Base-by-base conservation (phyloP, 1,284 basidiomycete genomes). In the Apiotrichum veenhuisii region DNA sequence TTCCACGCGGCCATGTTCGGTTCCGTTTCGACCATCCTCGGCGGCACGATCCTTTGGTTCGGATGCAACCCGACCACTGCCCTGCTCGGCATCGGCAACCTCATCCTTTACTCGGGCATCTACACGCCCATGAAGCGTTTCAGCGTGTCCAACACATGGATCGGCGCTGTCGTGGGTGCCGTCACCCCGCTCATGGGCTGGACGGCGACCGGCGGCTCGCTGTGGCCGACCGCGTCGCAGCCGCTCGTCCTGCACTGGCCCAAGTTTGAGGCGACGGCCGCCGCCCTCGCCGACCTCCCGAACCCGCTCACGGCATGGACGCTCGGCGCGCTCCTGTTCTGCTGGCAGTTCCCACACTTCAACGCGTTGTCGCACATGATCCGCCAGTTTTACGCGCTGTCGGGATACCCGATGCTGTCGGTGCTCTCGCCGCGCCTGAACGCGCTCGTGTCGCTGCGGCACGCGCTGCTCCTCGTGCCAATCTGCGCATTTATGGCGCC, bases 341-440 rank as follows among this genome's bases (percentile, higher is more conserved):
- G 88, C 57, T 99, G 96, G 96, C 96, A 99, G 73, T 98, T 98
- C 76, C 95, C 96, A 20, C 96, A 98, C 76, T 98, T 99, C 80
- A 98, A 96, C 77, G 80, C 91, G 1, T 82, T 98, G n/a, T 86
- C 93, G 3, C 85, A 97, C 76, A 81, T 93, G 49, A 84, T 96
- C 15, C 84, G 93, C 26, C 85, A 84, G 18, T 88, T 89, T 34
- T 99, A 99, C 77, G 91, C 95, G 0, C 85, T 91, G 68, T 91
- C 89, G 7, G 95, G 94, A 18, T 99, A 96, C 73, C 83, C 84
- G 41, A 99, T 98, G 96, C 85, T 98, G 37, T 85, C 87, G 25
- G 88, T 93, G 54, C 79, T 90, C 45, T 82, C 86, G 43, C 91
- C 95, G 1, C 70, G 78, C 14, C 85, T 90, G 66, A 98, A 98